Conservation (phyloP, 1,284 basidiomycete species). For the Apiotrichum mycotoxinovorans region DNA sequence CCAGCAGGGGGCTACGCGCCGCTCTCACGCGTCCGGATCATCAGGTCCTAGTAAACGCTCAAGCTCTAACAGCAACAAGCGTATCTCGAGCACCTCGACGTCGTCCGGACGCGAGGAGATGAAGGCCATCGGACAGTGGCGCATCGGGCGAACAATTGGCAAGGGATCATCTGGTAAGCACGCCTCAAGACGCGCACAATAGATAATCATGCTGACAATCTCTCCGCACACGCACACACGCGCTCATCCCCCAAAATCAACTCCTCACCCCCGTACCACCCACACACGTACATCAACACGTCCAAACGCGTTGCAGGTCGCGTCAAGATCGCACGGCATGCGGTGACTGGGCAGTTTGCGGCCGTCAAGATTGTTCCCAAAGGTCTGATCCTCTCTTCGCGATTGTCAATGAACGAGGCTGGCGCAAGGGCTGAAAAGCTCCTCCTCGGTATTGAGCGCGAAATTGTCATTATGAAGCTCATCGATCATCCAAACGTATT, state of each 20-base stretch:
- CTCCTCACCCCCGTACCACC: background rate
- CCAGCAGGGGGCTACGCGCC: constrained; percentile 7
- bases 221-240: background rate
- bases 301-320: constrained; percentile 58
- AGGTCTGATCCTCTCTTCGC: constrained; percentile 66
- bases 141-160: constrained; percentile 85
- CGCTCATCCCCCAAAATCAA: background rate
- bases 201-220: background rate
- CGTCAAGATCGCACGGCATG: constrained; percentile 86
- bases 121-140: constrained; percentile 78
- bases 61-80: constrained; percentile 2
- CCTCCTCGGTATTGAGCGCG: constrained; percentile 82
- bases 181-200: background rate
- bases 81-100: constrained; percentile 18
- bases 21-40: constrained; percentile 2
- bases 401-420: constrained; percentile 67
- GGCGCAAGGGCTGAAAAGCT: constrained; percentile 67
- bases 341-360: constrained; percentile 81
- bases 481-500: constrained; percentile 96
- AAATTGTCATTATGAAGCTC: constrained; percentile 99
- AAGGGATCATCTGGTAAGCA: constrained; percentile 76
- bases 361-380: constrained; percentile 97
- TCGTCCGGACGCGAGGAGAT: constrained; percentile 30
- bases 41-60: constrained; percentile 5
- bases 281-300: background rate